Percentiles rank a stretch among this genome's conserved stretches.
phyloP scores from a whole-genome alignment of 2,329 filamentous ascomycete genomes.

The Trichoderma atrobrunneum region DNA sequence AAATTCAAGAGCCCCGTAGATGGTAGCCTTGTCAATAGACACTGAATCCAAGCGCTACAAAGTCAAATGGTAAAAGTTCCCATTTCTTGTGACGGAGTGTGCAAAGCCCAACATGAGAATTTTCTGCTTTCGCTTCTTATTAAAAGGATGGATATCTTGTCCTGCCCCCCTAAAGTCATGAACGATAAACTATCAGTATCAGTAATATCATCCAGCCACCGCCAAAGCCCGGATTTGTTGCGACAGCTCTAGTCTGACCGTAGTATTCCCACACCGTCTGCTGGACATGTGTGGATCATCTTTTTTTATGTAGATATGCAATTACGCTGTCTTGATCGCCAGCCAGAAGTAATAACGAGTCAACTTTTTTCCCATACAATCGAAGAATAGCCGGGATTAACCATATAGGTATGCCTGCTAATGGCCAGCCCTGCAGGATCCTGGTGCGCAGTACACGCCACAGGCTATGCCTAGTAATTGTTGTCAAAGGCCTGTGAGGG shows the following conservation, averaged over 20 bases:
- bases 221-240: neutral
- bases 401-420: neutral
- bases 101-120: neutral
- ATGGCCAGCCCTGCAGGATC: neutral
- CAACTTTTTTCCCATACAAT: neutral
- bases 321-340: slow-evolving; percentile 4
- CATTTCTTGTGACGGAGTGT: neutral
- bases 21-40: slow-evolving; percentile 47
- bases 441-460: neutral
- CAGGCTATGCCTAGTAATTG: slow-evolving; percentile 30
- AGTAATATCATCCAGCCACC: slow-evolving; percentile 14
- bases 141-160: slow-evolving; percentile 9
- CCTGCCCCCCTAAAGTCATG: neutral
- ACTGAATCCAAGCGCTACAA: slow-evolving; percentile 24
- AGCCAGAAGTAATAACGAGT: neutral
- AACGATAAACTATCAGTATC: slow-evolving; percentile 5
- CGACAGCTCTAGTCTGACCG: neutral
- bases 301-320: neutral
- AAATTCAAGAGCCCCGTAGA: slow-evolving; percentile 55
- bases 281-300: neutral
- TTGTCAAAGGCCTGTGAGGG: slow-evolving; percentile 39
- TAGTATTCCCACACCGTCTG: neutral
- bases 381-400: neutral
- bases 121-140: neutral
- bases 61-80: neutral